A percentile compares a stretch with the other conserved stretches of the same genome.
These are phyloP conservation scores for Penicillium desertorum DNA, from an alignment of 495 filamentous ascomycete species.

Conservation along the genomic window DNA sequence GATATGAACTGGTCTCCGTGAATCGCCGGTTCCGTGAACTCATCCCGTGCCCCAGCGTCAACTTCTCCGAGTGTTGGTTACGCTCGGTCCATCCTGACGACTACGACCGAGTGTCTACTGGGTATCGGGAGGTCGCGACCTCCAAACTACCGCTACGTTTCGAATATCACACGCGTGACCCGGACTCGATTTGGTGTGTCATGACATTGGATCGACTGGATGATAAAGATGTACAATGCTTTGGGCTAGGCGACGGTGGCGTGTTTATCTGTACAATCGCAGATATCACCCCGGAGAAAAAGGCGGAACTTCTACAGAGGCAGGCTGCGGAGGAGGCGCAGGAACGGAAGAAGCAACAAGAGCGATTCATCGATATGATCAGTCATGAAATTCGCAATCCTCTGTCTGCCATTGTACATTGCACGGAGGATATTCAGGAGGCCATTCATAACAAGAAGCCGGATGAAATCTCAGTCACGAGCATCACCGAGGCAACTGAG, in stretches of 20 bases:
- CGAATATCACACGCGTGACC: slow-evolving; percentile 22
- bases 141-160: slow-evolving; percentile 17
- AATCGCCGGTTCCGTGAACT: slow-evolving; percentile 27
- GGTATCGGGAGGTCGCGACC: slow-evolving; percentile 10
- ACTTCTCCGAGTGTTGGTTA: slow-evolving; percentile 21
- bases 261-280: slow-evolving; percentile 28
- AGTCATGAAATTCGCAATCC: slow-evolving; percentile 89
- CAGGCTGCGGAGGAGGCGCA: slow-evolving; percentile 64
- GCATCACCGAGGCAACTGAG: slow-evolving; percentile 66
- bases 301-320: slow-evolving; percentile 51
- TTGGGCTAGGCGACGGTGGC: background rate
- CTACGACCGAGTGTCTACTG: slow-evolving; percentile 15
- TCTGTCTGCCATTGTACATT: slow-evolving; percentile 75
- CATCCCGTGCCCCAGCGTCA: background rate
- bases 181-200: slow-evolving; percentile 20
- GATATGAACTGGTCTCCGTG: slow-evolving; percentile 21
- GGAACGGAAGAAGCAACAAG: slow-evolving; percentile 65
- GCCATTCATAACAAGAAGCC: slow-evolving; percentile 14
- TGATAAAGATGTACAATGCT: slow-evolving; percentile 9
- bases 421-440: slow-evolving; percentile 68
- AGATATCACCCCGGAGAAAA: slow-evolving; percentile 50
- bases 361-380: slow-evolving; percentile 87
- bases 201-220: slow-evolving; percentile 18
- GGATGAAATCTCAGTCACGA: slow-evolving; percentile 12
- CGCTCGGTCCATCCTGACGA: slow-evolving; percentile 26